phyloP scores from a whole-genome alignment of 2,329 filamentous ascomycete genomes.

The Colletotrichum gigasporum region DNA sequence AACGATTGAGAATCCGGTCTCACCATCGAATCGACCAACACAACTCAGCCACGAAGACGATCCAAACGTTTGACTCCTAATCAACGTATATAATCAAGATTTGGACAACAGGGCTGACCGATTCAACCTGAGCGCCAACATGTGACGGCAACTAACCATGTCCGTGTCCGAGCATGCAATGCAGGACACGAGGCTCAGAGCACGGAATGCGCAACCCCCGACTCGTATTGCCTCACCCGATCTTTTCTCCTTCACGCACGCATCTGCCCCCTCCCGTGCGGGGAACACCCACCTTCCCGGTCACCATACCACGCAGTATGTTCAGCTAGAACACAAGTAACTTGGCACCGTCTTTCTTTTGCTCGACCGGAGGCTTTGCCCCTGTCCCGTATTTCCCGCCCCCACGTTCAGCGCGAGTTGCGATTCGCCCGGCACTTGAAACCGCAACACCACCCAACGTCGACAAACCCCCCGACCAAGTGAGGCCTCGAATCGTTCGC shows the following conservation, averaged over 20 bases:
- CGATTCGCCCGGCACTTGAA: constrained; percentile 16
- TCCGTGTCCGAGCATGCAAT: constrained; percentile 8
- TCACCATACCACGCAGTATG: background rate
- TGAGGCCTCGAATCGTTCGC: background rate
- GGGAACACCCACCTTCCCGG: background rate
- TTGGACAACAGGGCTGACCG: background rate
- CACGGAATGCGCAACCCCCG: constrained; percentile 12
- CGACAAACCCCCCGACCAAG: background rate
- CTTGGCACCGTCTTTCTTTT: background rate
- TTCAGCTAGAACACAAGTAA: background rate
- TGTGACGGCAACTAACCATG: background rate
- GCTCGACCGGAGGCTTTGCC: background rate
- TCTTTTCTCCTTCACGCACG: background rate
- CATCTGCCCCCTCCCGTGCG: background rate
- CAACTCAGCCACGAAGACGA: background rate
- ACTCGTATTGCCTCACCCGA: constrained; percentile 28
- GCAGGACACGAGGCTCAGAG: constrained; percentile 1
- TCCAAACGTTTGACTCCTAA: too few relatives aligned
- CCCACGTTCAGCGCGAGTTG: background rate
- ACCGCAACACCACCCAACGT: background rate
- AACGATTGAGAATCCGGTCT: too few relatives aligned
- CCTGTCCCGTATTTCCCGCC: background rate
- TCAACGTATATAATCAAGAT: too few relatives aligned
- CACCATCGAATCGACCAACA: background rate
- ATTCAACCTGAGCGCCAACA: background rate